Evolutionary conservation across 305 asterid species (phyloP), one percentile per base, ranked within the genome.

Genomic region (Caryopteris hybrid): DNA sequence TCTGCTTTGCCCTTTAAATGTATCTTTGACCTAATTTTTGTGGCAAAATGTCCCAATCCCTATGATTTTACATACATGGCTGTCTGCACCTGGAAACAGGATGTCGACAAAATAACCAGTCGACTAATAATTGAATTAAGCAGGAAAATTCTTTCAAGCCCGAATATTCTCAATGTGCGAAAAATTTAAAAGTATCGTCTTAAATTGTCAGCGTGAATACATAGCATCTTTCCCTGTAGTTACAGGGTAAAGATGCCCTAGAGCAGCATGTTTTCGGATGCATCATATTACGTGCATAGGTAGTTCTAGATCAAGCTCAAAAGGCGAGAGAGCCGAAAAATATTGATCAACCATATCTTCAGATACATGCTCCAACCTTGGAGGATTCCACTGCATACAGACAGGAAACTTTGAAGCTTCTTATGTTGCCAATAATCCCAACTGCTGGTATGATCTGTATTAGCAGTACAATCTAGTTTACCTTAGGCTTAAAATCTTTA

Each of bases 331-430:
- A n/a, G 79, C 88, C 33, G 88, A 54, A 66, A 88, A 87, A 77
- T 92, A 92, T 62, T 71, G 80, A 77, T 88, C 92, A 27, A 92
- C 89, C 98, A 88, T 89, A 79, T 92, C 98, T 74, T 84, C 52
- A 3, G 95, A 75, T 70, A 84, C 97, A 31, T 83, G 77, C 62
- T 88, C 96, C 78, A 90, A 76, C 70, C 75, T 86, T 36, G 98
- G 98, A 66, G 97, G 98, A 73, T 82, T 78, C 97, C 98, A 92
- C 98, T 92, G 87, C 86, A 82, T 27, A 34, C 18, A 36, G 13
- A 18, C 9, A 18, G 14, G 36, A 34, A 4, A 57, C 8, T 3
- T 33, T 41, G 23, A 56, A 41, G 14, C 62, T 56, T 56, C 14
- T 56, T 33, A 10, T 0, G 13, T 41, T 60, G 51, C 51, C 20